These are phyloP conservation scores for Neonectria coccinea DNA, from an alignment of 2,329 filamentous ascomycete genomes.

Conservation along the genomic window DNA sequence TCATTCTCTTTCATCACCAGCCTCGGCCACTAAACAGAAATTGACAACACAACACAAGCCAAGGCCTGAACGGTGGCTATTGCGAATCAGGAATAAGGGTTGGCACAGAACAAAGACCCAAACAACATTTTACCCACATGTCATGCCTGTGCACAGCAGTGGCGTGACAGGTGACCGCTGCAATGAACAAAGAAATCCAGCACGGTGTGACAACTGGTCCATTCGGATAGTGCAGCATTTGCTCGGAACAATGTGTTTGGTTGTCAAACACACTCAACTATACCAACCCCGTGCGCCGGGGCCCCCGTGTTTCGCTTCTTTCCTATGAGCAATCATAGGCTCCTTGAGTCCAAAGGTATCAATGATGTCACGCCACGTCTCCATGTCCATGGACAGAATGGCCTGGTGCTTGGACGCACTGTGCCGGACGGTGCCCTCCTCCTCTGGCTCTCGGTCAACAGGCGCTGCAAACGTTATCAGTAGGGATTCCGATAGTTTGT, in stretches of 20 bases:
- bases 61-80: not conserved
- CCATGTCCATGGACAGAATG: slow-evolving; percentile 88
- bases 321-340: slow-evolving; percentile 85
- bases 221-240: not conserved
- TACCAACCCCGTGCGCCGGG: slow-evolving; percentile 75
- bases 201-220: not conserved
- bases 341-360: slow-evolving; percentile 80
- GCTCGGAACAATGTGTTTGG: not conserved
- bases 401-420: slow-evolving; percentile 82
- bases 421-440: slow-evolving; percentile 59
- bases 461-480: slow-evolving; percentile 47
- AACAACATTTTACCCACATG: not conserved
- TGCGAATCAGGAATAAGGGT: not conserved
- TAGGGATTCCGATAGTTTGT: slow-evolving; percentile 11
- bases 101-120: slow-evolving; percentile 3
- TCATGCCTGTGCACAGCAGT: not conserved
- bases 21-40: not conserved
- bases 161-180: not conserved
- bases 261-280: slow-evolving; percentile 54
- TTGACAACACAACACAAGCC: not conserved
- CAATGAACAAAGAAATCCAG: not conserved
- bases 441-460: slow-evolving; percentile 57
- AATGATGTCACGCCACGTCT: slow-evolving; percentile 83
- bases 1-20: not conserved
- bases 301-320: slow-evolving; percentile 65